Conservation (phyloP, 2,329 filamentous ascomycete genomes). For the Fusarium xylarioides region DNA sequence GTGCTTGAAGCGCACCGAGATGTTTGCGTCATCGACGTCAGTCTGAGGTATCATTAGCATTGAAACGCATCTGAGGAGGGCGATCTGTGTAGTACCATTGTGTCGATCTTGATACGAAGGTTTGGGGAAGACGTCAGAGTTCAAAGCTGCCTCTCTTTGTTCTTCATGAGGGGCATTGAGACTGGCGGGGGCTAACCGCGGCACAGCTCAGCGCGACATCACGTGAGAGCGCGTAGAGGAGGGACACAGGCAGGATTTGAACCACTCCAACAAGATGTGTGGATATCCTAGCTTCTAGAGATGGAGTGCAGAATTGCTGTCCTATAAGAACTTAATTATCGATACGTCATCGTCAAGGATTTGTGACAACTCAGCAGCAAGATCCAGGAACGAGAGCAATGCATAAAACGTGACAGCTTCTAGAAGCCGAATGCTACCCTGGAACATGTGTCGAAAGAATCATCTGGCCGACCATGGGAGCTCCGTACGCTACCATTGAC, state of each 20-base stretch:
- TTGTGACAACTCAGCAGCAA: not conserved
- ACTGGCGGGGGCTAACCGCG: slow-evolving; percentile 2
- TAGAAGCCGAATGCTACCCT: not conserved
- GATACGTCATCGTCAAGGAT: slow-evolving; percentile 7
- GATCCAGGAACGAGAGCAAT: not conserved
- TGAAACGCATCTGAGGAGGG: not conserved
- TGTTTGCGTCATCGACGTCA: slow-evolving; percentile 57
- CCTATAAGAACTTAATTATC: not conserved
- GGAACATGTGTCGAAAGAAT: not conserved
- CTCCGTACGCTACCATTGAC: not conserved
- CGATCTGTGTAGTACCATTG: slow-evolving; percentile 15
- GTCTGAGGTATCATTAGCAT: slow-evolving; percentile 23
- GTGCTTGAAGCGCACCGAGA: slow-evolving; percentile 77
- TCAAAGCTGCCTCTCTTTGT: not conserved
- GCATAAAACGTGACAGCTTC: not conserved
- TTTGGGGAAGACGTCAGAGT: slow-evolving; percentile 7
- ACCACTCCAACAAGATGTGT: not conserved
- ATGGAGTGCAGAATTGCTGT: not conserved
- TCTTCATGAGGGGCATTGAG: slow-evolving; percentile 5
- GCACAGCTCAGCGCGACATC: slow-evolving; percentile 10
- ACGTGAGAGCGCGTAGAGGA: slow-evolving; percentile 30
- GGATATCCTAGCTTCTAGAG: not conserved
- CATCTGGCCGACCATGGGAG: not conserved
- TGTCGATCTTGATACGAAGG: slow-evolving; percentile 13
- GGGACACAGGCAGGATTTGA: not conserved